A percentile compares a stretch with the other conserved stretches of the same genome.
These are phyloP conservation scores for Allomyces macrogynus DNA, from an alignment of 192 early-diverging fungal species.

Conservation along the genomic window DNA sequence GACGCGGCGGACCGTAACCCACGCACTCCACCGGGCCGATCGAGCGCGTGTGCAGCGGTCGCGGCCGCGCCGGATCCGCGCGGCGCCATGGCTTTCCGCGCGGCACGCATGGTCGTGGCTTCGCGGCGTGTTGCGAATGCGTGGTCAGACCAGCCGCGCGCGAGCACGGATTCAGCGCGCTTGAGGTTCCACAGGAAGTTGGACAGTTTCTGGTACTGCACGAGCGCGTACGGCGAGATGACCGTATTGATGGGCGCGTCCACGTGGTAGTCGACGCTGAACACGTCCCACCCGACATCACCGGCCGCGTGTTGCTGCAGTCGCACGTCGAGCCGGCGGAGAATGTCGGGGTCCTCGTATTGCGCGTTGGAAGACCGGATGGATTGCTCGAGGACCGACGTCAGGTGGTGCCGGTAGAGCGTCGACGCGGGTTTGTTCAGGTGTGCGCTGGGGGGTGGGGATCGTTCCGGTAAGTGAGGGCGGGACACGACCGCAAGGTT, in stretches of 20 bases:
- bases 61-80: background rate
- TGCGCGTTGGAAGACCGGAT: slow-evolving; percentile 77
- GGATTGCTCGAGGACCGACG: slow-evolving; percentile 61
- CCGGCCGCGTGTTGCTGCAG: slow-evolving; percentile 39
- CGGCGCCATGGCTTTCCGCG: slow-evolving; percentile 35
- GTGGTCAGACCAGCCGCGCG: slow-evolving; percentile 52
- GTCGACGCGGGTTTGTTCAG: slow-evolving; percentile 45
- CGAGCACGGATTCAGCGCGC: slow-evolving; percentile 59
- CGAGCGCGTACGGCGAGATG: slow-evolving; percentile 48
- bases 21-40: no score
- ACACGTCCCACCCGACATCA: slow-evolving; percentile 83
- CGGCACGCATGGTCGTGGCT: background rate
- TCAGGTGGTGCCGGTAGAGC: slow-evolving; percentile 75
- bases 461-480: background rate
- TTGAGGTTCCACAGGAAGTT: slow-evolving; percentile 79
- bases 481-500: background rate
- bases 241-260: slow-evolving; percentile 68
- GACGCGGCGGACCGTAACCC: no score
- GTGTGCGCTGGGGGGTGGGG: slow-evolving; percentile 9
- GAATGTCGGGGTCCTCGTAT: slow-evolving; percentile 53
- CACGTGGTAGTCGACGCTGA: slow-evolving; percentile 70
- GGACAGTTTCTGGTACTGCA: slow-evolving; percentile 60
- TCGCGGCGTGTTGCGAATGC: background rate
- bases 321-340: slow-evolving; percentile 58
- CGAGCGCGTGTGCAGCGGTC: background rate